Evolutionary conservation across 352 stramenopile species (phyloP).

Genomic region (Achlya hypogyna): DNA sequence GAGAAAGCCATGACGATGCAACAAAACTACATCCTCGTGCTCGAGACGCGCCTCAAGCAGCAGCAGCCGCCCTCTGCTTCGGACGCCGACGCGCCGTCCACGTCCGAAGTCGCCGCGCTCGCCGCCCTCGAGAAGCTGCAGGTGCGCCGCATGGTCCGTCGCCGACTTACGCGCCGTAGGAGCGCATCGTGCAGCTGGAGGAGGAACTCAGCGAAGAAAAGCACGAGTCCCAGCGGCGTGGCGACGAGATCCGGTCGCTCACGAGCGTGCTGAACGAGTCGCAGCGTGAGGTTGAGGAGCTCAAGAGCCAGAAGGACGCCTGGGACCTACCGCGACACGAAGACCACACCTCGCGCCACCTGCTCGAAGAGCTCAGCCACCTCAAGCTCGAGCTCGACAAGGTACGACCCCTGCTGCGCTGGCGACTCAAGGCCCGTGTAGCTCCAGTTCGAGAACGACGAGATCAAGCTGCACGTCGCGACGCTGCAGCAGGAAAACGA

Average conservation of each 20-base stretch:
- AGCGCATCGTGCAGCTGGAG: slow-evolving; percentile 56
- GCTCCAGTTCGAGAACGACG: slow-evolving; percentile 72
- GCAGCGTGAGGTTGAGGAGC: slow-evolving; percentile 46
- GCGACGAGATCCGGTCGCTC: slow-evolving; percentile 65
- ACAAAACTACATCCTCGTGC: slow-evolving; percentile 71
- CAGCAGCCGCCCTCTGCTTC: slow-evolving; percentile 1
- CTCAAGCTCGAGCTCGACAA: slow-evolving; percentile 58
- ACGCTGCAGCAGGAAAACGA: slow-evolving; percentile 24
- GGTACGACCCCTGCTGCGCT: too few species aligned
- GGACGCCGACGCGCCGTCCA: slow-evolving; percentile 20
- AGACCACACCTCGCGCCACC: slow-evolving; percentile 10
- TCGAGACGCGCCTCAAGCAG: slow-evolving; percentile 50
- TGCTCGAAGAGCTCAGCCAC: slow-evolving; percentile 27
- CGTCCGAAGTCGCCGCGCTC: slow-evolving; percentile 24
- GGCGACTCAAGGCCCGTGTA: too few species aligned
- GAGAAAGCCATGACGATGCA: slow-evolving; percentile 77
- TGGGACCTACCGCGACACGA: slow-evolving; percentile 30
- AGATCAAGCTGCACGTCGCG: slow-evolving; percentile 19
- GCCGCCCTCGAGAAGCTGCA: slow-evolving; percentile 60
- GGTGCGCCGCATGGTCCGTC: neutral
- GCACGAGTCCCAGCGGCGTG: slow-evolving; percentile 57
- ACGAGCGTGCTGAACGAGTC: slow-evolving; percentile 49
- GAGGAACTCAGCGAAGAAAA: slow-evolving; percentile 76
- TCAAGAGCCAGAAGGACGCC: slow-evolving; percentile 58
- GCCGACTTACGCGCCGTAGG: neutral